Percentiles rank a stretch among this genome's conserved stretches.
Conservation (phyloP, 331 rosid genomes). For the Spiraea crenata region DNA sequence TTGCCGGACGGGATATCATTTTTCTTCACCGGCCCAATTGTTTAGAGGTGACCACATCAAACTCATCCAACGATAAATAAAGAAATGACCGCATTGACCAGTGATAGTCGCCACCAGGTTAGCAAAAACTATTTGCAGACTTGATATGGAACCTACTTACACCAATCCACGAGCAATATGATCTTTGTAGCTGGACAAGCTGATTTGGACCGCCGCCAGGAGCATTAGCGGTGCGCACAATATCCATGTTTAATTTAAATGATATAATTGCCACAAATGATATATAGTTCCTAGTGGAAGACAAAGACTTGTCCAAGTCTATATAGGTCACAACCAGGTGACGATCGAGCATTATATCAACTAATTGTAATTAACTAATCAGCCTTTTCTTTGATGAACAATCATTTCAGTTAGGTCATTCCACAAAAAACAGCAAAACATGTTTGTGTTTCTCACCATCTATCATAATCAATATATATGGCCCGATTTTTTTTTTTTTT, state of each 20-base stretch:
- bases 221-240: conserved; percentile 6
- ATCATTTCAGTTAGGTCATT: conserved; percentile 45
- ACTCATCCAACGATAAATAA: no score
- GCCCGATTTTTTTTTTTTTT: no score
- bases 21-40: no score
- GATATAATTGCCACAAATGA: not conserved
- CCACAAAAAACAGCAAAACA: conserved; percentile 21
- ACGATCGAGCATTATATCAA: not conserved
- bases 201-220: conserved; percentile 18
- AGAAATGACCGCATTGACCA: not conserved
- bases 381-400: conserved; percentile 1
- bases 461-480: no score
- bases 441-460: conserved; percentile 3
- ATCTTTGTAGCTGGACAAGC: not conserved
- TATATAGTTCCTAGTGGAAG: conserved; percentile 22
- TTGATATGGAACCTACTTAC: not conserved
- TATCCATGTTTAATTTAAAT: conserved; percentile 2
- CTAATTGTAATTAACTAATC: not conserved
- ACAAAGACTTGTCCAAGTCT: conserved; percentile 22
- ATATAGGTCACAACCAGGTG: not conserved
- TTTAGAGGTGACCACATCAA: no score
- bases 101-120: no score
- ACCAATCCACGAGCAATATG: not conserved
- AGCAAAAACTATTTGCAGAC: not conserved
- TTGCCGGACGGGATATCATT: no score